phyloP scores from a whole-genome alignment of 1,139 yeast genomes.

The Suhomyces bokatorum region DNA sequence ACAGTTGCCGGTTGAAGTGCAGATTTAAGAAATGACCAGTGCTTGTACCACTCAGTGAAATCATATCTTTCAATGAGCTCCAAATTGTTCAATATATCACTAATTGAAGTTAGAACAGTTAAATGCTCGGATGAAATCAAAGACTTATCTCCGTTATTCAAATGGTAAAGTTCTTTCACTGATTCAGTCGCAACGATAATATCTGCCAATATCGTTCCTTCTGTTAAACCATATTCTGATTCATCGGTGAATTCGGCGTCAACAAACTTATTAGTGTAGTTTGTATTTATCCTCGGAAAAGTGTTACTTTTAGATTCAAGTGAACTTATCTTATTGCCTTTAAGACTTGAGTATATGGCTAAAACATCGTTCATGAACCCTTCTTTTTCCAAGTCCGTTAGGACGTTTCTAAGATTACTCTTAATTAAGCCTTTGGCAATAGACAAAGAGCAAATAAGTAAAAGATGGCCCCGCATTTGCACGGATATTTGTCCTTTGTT shows the following conservation, averaged over 20 bases:
- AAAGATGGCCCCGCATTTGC: slow-evolving; percentile 13
- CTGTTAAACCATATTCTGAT: slow-evolving; percentile 25
- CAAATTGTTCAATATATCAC: slow-evolving; percentile 14
- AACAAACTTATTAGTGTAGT: slow-evolving; percentile 26
- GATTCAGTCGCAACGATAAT: slow-evolving; percentile 22
- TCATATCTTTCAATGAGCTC: slow-evolving; percentile 16
- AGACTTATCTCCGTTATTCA: slow-evolving; percentile 17
- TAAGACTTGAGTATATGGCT: slow-evolving; percentile 10
- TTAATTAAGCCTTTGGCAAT: slow-evolving; percentile 48
- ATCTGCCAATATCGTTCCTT: slow-evolving; percentile 21
- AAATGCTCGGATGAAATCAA: slow-evolving; percentile 20
- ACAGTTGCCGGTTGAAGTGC: slow-evolving; percentile 31
- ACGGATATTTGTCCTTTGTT: slow-evolving; percentile 3
- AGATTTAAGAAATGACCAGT: slow-evolving; percentile 50
- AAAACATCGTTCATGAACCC: slow-evolving; percentile 63
- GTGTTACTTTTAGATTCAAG: neutral
- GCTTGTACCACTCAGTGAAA: slow-evolving; percentile 41
- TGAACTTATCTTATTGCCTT: slow-evolving; percentile 1
- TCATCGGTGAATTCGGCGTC: slow-evolving; percentile 39
- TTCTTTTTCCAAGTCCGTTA: slow-evolving; percentile 62
- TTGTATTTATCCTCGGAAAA: slow-evolving; percentile 8
- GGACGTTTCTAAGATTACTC: slow-evolving; percentile 45
- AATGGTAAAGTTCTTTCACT: slow-evolving; percentile 22
- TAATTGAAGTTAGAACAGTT: slow-evolving; percentile 21
- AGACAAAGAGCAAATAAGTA: slow-evolving; percentile 57